These are phyloP conservation scores for Botrytis sinoallii DNA, from an alignment of 2,329 filamentous ascomycete species.

Conservation along the genomic window DNA sequence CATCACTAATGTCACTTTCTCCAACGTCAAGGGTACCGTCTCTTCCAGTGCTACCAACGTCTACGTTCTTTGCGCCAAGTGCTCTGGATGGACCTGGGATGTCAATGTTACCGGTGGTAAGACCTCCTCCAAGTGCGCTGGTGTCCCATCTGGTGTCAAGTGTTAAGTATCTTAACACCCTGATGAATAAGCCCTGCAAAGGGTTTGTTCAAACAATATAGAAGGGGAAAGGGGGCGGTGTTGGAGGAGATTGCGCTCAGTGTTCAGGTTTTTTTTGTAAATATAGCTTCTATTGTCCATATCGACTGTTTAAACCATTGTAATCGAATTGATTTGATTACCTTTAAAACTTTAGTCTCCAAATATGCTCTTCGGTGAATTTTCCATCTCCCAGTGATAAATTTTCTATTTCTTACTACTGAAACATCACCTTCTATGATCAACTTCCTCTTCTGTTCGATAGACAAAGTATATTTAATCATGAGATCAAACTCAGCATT, in stretches of 20 bases:
- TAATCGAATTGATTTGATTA: conserved; percentile 7
- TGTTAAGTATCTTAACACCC: conserved; percentile 25
- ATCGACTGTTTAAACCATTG: conserved; percentile 1
- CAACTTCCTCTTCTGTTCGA: not conserved
- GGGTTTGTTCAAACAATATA: not conserved
- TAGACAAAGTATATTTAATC: not conserved
- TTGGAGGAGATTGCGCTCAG: not conserved
- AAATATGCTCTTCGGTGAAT: not conserved
- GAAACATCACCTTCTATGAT: not conserved
- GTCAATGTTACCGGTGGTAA: conserved; percentile 52
- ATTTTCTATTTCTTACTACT: too few species aligned
- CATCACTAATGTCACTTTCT: conserved; percentile 50
- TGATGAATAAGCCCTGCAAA: not conserved
- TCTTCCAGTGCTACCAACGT: conserved; percentile 41
- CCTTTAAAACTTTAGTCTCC: not conserved
- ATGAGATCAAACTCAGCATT: not conserved
- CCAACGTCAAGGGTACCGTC: conserved; percentile 45
- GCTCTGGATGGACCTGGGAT: conserved; percentile 52
- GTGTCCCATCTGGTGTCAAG: conserved; percentile 35
- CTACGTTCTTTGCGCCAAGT: conserved; percentile 53
- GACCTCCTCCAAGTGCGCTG: conserved; percentile 42
- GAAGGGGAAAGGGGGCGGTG: not conserved
- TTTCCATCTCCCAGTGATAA: not conserved
- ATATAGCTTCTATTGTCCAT: conserved; percentile 1
- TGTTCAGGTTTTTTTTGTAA: not conserved